Evolutionary conservation across 139 green algal genomes (phyloP), one percentile per base, ranked within the genome.

Genomic region (Medakamo hakoo): DNA sequence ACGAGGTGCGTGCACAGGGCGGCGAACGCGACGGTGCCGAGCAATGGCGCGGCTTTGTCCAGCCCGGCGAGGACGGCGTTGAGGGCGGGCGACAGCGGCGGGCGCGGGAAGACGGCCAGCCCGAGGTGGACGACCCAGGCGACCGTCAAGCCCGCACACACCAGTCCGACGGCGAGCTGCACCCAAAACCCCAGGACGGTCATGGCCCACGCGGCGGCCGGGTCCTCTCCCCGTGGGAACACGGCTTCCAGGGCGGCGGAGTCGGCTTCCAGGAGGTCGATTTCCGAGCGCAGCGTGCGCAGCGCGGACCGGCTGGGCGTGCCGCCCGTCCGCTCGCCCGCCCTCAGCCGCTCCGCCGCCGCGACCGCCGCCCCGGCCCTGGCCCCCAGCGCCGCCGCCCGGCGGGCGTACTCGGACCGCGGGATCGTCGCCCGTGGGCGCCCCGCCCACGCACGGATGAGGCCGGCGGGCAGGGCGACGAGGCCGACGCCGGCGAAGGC

Each of bases 401-500:
- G 48, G 3, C 81, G 66, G 32, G 91, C 82, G 79, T 93, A 95
- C 69, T 94, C 80, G 4, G 73, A 80, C 28, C 79, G 76, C 2
- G 81, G 82, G 62, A 95, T 95, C 27, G 77, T 71, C 22, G 73
- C 66, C 21, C 32, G 60, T 0, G 87, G 87, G 14, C 87, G 69
- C 1, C 75, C 64, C 14, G 84, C 59, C 68, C 88, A 96, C 61
- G 65, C 57, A 0, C 74, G 68, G 48, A 95, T 77, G 66, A 76
- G 75, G 71, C 92, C 85, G 21, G 95, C 67, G 25, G 88, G 88
- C 26, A 90, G 69, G 0, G 78, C 69, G 30, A 87, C 64, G 28
- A 95, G 65, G 28, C 88, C 88, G 58, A 93, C 81, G 31, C 88
- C 88, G 29, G 74, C 85, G 70, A 92, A 95, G 21, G 92, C 72